A percentile compares a stretch with the other conserved stretches of the same genome.
Conservation (phyloP, 805 yeast species). For the Wickerhamiella azyma region DNA sequence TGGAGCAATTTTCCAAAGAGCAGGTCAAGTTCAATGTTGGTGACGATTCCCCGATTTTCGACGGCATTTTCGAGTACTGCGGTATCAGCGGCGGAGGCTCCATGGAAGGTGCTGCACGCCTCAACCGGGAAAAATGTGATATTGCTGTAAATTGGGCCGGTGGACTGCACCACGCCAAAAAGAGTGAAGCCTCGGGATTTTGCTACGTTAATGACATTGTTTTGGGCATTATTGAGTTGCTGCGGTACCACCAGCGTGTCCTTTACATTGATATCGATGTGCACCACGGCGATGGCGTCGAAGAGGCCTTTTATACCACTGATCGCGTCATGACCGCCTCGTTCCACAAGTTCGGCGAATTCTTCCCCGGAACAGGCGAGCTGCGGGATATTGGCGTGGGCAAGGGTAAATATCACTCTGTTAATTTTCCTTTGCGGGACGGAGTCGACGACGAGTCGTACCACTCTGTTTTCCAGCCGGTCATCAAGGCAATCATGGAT, state of each 20-base stretch:
- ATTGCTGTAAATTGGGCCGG: constrained; percentile 96
- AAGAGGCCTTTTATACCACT: constrained; percentile 89
- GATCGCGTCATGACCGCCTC: constrained; percentile 95
- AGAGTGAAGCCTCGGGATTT: constrained; percentile 86
- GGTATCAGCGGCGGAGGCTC: constrained; percentile 87
- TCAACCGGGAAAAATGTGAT: constrained; percentile 76
- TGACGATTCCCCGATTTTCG: constrained; percentile 91
- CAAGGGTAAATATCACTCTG: constrained; percentile 72
- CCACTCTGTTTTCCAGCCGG: constrained; percentile 51
- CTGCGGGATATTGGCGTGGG: constrained; percentile 82
- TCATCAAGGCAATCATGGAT: constrained; percentile 74
- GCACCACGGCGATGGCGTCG: constrained; percentile 97
- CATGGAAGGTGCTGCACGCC: constrained; percentile 68
- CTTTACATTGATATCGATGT: constrained; percentile 87
- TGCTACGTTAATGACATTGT: constrained; percentile 94
- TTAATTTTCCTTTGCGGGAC: constrained; percentile 85
- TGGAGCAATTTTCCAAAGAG: constrained; percentile 76
- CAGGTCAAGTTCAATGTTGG: constrained; percentile 90
- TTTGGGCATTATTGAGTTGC: constrained; percentile 66
- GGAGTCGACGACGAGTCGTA: constrained; percentile 92
- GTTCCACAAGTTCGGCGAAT: constrained; percentile 91
- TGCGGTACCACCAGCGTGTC: constrained; percentile 84
- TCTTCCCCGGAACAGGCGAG: constrained; percentile 95
- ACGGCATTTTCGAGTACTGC: constrained; percentile 86
- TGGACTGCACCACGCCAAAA: constrained; percentile 93